Evolutionary conservation across 23 red algal species (phyloP).

Genomic region (Chondrus crispus): DNA sequence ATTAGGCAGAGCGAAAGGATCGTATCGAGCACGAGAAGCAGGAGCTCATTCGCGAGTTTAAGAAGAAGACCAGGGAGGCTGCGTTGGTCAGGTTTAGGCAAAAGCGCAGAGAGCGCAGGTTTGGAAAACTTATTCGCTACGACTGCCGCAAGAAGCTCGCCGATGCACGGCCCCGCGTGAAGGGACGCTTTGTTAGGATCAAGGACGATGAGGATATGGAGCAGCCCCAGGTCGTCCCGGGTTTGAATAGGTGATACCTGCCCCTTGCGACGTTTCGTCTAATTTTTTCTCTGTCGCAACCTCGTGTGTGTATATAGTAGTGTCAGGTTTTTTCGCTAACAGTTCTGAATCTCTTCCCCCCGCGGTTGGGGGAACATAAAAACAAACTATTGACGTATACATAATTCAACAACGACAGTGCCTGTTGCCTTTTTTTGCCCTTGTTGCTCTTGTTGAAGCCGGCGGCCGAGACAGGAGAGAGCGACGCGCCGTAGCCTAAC

Average conservation of each 20-base stretch:
- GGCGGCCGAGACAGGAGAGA: too few relatives aligned
- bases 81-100: slow-evolving; percentile 89
- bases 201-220: slow-evolving; percentile 29
- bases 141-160: slow-evolving; percentile 84
- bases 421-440: too few relatives aligned
- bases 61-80: slow-evolving; percentile 89
- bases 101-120: slow-evolving; percentile 82
- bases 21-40: slow-evolving; percentile 81
- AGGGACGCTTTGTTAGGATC: slow-evolving; percentile 84
- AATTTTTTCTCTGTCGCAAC: too few relatives aligned
- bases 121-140: slow-evolving; percentile 85
- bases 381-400: too few relatives aligned
- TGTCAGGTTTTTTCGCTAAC: too few relatives aligned
- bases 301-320: too few relatives aligned
- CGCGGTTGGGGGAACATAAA: too few relatives aligned
- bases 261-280: too few relatives aligned
- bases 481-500: too few relatives aligned
- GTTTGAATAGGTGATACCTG: background rate
- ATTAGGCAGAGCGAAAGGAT: slow-evolving; percentile 18
- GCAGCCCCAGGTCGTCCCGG: slow-evolving; percentile 44
- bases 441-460: too few relatives aligned
- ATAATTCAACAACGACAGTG: too few relatives aligned
- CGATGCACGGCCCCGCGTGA: slow-evolving; percentile 74
- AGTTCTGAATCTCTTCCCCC: too few relatives aligned
- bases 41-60: slow-evolving; percentile 78